Conservation (phyloP, 495 filamentous ascomycete genomes). For the Podospora bellae-mahoneyi region DNA sequence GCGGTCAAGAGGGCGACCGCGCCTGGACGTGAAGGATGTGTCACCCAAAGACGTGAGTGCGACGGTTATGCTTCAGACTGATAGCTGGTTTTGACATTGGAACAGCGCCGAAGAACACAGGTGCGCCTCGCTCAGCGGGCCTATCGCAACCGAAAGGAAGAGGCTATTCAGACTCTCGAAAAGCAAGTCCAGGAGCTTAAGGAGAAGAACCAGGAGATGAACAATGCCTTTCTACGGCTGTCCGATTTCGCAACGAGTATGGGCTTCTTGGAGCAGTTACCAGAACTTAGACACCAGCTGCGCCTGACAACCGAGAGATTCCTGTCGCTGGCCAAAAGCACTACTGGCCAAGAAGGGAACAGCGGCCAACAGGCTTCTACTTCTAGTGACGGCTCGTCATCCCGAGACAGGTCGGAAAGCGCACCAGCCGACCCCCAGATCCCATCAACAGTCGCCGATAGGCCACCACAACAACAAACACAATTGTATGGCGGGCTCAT, state of each 20-base stretch:
- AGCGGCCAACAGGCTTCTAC: slow-evolving; percentile 17
- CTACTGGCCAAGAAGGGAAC: slow-evolving; percentile 36
- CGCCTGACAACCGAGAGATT: slow-evolving; percentile 44
- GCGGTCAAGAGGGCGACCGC: slow-evolving; percentile 60
- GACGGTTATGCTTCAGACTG: not conserved
- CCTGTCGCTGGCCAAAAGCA: slow-evolving; percentile 40
- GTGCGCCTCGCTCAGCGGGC: slow-evolving; percentile 82
- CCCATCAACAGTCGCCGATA: not conserved
- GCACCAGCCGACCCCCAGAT: slow-evolving; percentile 3
- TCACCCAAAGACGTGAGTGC: slow-evolving; percentile 51
- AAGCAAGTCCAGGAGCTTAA: slow-evolving; percentile 63
- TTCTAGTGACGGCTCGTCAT: slow-evolving; percentile 10
- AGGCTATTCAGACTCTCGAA: slow-evolving; percentile 69
- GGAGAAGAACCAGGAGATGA: slow-evolving; percentile 68
- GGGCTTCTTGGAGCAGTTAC: slow-evolving; percentile 48
- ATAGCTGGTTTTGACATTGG: slow-evolving; percentile 19
- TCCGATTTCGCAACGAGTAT: slow-evolving; percentile 55
- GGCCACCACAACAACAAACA: not conserved
- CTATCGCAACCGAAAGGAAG: slow-evolving; percentile 81
- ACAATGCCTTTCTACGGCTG: slow-evolving; percentile 66
- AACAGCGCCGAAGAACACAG: slow-evolving; percentile 77
- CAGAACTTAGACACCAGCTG: slow-evolving; percentile 51
- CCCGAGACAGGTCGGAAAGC: not conserved
- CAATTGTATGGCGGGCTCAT: slow-evolving; percentile 27
- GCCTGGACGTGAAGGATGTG: slow-evolving; percentile 68